These are phyloP conservation scores for Sungouiozyma ichnusensis DNA, from an alignment of 805 yeast genomes.

Conservation along the genomic window DNA sequence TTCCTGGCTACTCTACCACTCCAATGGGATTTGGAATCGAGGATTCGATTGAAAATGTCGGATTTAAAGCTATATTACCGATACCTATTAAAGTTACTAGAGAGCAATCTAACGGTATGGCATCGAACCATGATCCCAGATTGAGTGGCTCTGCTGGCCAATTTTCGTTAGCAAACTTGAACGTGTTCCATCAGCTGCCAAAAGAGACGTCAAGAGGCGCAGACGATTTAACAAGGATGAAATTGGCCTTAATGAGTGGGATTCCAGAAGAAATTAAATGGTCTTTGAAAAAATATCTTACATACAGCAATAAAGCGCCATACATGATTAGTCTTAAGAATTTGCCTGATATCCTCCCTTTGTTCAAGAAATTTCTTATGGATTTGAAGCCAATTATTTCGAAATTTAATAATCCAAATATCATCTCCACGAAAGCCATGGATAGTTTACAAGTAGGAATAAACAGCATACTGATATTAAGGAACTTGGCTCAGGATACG, in stretches of 20 bases:
- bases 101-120: constrained; percentile 22
- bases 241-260: constrained; percentile 58
- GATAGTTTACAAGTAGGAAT: constrained; percentile 21
- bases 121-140: constrained; percentile 4
- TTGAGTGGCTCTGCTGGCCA: constrained; percentile 10
- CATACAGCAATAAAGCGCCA: constrained; percentile 36
- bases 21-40: constrained; percentile 1
- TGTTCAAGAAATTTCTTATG: constrained; percentile 29
- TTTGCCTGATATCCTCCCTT: constrained; percentile 30
- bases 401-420: constrained; percentile 17
- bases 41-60: background rate
- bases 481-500: constrained; percentile 78
- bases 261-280: constrained; percentile 60
- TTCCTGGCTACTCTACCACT: constrained; percentile 2
- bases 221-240: constrained; percentile 52
- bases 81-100: constrained; percentile 23
- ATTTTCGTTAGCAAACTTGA: constrained; percentile 23
- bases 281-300: constrained; percentile 42
- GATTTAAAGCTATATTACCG: constrained; percentile 17
- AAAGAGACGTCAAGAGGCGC: constrained; percentile 41
- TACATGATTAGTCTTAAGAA: constrained; percentile 38
- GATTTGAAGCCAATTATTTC: constrained; percentile 16
- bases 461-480: constrained; percentile 44
- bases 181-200: constrained; percentile 26
- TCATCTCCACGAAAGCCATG: constrained; percentile 9